A percentile compares a stretch with the other conserved stretches of the same genome.
Conservation (phyloP, 176 grass and related monocot species). For the Zizania latifolia region DNA sequence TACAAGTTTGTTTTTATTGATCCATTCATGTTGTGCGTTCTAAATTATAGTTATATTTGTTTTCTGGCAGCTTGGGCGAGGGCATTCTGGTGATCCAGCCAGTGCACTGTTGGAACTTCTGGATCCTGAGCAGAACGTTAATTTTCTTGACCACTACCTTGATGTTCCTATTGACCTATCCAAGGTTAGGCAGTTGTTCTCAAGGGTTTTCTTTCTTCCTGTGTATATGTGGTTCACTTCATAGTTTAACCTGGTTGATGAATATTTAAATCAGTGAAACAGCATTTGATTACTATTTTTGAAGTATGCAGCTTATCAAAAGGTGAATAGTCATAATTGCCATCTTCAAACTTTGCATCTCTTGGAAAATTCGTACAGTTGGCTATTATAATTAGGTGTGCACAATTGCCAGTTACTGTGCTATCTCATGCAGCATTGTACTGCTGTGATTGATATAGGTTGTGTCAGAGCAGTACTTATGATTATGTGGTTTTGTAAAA, state of each 20-base stretch:
- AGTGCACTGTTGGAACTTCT: slow-evolving; percentile 96
- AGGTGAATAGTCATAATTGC: neutral
- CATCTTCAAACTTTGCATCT: neutral
- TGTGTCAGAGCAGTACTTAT: neutral
- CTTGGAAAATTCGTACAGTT: neutral
- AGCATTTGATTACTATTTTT: neutral
- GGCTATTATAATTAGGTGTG: neutral
- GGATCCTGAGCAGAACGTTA: slow-evolving; percentile 95
- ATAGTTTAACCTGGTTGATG: neutral
- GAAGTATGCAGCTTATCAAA: neutral
- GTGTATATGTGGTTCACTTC: neutral
- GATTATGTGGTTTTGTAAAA: too few species aligned
- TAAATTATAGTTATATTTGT: slow-evolving; percentile 20
- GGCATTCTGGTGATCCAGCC: slow-evolving; percentile 95
- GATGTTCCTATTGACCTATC: slow-evolving; percentile 99
- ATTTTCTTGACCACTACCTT: slow-evolving; percentile 99
- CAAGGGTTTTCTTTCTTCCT: neutral
- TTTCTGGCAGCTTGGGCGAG: slow-evolving; percentile 71
- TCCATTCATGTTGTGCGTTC: neutral
- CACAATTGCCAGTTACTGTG: neutral
- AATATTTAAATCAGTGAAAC: neutral
- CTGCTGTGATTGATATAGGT: neutral
- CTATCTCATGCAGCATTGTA: neutral
- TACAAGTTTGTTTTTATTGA: neutral
- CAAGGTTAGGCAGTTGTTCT: slow-evolving; percentile 53